These are phyloP conservation scores for Benincasa hispida DNA, from an alignment of 306 rosid species.

Conservation along the genomic window DNA sequence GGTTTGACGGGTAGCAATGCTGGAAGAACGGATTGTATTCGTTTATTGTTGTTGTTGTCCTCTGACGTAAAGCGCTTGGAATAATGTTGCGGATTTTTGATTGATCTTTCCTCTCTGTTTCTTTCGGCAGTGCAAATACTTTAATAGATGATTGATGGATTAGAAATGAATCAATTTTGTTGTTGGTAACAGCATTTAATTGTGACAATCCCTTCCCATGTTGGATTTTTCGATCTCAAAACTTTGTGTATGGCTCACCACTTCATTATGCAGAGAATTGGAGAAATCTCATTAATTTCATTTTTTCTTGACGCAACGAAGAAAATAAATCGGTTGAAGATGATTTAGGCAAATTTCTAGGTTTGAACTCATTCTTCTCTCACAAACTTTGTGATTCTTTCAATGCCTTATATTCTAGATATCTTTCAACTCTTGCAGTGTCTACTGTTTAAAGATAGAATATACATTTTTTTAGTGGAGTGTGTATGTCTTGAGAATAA, in stretches of 20 bases:
- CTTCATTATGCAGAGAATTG: background rate
- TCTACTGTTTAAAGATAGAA: too few relatives aligned
- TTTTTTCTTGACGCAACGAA: background rate
- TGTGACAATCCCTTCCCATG: background rate
- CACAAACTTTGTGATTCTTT: background rate
- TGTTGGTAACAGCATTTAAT: conserved; percentile 12
- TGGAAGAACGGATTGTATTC: too few relatives aligned
- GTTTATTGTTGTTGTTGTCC: too few relatives aligned
- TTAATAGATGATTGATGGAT: background rate
- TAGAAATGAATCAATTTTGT: conserved; percentile 4
- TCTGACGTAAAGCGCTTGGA: too few relatives aligned
- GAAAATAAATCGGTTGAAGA: background rate
- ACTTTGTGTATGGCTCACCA: background rate
- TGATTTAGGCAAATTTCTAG: background rate
- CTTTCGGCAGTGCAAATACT: background rate
- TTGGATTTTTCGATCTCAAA: background rate
- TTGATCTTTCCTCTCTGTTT: conserved; percentile 3
- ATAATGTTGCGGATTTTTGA: too few relatives aligned
- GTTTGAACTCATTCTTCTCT: background rate
- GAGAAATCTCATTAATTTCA: background rate
- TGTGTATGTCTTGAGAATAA: too few relatives aligned
- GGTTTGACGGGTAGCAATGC: too few relatives aligned
- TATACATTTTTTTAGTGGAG: too few relatives aligned
- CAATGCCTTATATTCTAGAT: too few relatives aligned
- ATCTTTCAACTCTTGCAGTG: too few relatives aligned